A percentile compares a stretch with the other conserved stretches of the same genome.
Evolutionary conservation across 2,329 filamentous ascomycete genomes (phyloP).

Genomic region (Aspergillus sp.): DNA sequence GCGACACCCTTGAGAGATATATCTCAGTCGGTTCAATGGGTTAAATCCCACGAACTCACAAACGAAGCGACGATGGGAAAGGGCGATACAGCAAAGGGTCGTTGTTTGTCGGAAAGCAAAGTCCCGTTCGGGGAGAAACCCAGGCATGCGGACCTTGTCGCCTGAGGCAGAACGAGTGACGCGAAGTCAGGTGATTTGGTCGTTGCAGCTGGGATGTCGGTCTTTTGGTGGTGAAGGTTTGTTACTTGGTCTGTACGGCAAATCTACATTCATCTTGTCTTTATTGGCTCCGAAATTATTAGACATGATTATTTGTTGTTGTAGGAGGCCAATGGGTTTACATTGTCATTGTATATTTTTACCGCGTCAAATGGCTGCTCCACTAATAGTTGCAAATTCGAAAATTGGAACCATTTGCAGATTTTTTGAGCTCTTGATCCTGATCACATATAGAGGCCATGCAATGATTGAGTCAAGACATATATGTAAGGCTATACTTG

Average conservation of each 20-base stretch:
- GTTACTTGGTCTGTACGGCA: not conserved
- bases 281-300: not conserved
- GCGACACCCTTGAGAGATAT: not conserved
- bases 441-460: too few species aligned
- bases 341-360: too few species aligned
- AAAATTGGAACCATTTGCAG: too few species aligned
- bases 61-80: not conserved
- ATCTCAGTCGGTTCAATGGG: not conserved
- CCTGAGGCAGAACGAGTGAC: slow-evolving; percentile 33
- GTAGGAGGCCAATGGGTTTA: too few species aligned
- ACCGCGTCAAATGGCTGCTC: too few species aligned
- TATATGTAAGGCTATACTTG: not conserved
- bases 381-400: too few species aligned
- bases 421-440: too few species aligned
- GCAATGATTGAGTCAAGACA: too few species aligned
- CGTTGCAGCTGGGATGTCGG: not conserved
- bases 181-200: slow-evolving; percentile 31
- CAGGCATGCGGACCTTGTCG: slow-evolving; percentile 16
- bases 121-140: slow-evolving; percentile 9
- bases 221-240: not conserved
- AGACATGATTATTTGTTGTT: too few species aligned
- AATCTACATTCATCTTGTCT: too few species aligned
- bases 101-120: slow-evolving; percentile 17
- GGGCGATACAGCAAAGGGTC: not conserved
- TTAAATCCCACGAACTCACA: not conserved